Evolutionary conservation across 2,329 filamentous ascomycete species (phyloP), one percentile per base, ranked within the genome.

Genomic region (Penicillium sp.): DNA sequence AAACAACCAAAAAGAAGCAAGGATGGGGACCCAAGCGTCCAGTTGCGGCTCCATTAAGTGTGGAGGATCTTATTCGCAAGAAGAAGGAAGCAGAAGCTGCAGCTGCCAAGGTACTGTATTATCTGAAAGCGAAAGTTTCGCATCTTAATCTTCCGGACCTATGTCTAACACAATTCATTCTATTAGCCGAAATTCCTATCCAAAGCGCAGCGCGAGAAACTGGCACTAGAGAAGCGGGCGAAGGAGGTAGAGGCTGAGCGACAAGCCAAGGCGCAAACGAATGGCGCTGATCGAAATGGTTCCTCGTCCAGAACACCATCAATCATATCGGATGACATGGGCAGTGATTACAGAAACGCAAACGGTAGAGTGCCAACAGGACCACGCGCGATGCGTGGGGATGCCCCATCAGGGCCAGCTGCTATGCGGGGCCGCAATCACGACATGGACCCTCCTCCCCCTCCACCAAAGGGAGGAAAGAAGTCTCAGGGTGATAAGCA

Each of bases 11-110:
- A 73, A 78, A 81, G 68, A 84, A 85, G 65, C 66, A 70, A 49
- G 81, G 82, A 63, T 83, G 79, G 79, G 79, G 78, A 43, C 50
- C 74, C 56, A 75, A 76, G 62, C 59, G 74, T 67, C 67, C 71
- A 45, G 59, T 69, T 6, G 54, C 65, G 3, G 69, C 71, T 6
- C 89, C 89, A 8, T 78, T 96, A 46, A 92, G 90, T 69, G 87
- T 96, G 54, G 92, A 96, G 73, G 89, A 96, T 65, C 82, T 96
- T 4, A 76, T 96, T 22, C 85, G 86, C 63, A 89, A 92, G 76
- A 95, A 95, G 80, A 90, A 89, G 69, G 90, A 90, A 58, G 88
- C 89, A 26, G 90, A 94, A 74, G 89, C 89, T 33, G 90, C 89
- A 15, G 88, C 90, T 9, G 84, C 90, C 53, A 96, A 94, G 76